Percentiles rank a stretch among this genome's conserved stretches.
Conservation (phyloP, 805 yeast genomes). For the Teunomyces cretensis region DNA sequence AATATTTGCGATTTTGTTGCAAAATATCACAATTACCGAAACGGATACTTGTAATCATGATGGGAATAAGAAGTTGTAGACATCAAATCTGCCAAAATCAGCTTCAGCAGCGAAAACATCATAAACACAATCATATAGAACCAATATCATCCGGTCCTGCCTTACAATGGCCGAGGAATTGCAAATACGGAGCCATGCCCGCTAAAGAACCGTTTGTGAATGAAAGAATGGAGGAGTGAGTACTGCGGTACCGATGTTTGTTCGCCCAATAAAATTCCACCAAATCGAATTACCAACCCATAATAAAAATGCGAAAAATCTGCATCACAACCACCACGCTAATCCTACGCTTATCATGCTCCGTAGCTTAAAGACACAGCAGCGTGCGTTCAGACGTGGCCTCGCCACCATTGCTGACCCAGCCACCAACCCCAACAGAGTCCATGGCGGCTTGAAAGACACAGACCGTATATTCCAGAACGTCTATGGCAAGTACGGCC, state of each 20-base stretch:
- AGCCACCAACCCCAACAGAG: constrained; percentile 49
- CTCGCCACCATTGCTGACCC: constrained; percentile 50
- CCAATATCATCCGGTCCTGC: too few species aligned
- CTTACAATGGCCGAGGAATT: background rate
- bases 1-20: constrained; percentile 1
- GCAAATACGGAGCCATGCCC: too few species aligned
- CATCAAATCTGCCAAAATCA: too few species aligned
- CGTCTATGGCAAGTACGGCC: constrained; percentile 72
- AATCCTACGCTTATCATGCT: constrained; percentile 23
- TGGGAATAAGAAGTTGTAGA: background rate
- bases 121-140: too few species aligned
- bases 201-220: too few species aligned
- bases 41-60: background rate
- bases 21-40: background rate
- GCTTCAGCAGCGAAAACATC: too few species aligned
- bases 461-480: constrained; percentile 87
- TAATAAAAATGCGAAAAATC: constrained; percentile 5
- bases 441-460: constrained; percentile 75
- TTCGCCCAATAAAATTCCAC: constrained; percentile 14
- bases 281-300: constrained; percentile 16
- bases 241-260: constrained; percentile 2
- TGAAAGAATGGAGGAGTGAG: background rate
- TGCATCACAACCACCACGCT: constrained; percentile 6
- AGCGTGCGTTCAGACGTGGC: constrained; percentile 27
- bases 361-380: constrained; percentile 28